Evolutionary conservation across 176 grass and related monocot species (phyloP).

Genomic region (Oryza australiensis): DNA sequence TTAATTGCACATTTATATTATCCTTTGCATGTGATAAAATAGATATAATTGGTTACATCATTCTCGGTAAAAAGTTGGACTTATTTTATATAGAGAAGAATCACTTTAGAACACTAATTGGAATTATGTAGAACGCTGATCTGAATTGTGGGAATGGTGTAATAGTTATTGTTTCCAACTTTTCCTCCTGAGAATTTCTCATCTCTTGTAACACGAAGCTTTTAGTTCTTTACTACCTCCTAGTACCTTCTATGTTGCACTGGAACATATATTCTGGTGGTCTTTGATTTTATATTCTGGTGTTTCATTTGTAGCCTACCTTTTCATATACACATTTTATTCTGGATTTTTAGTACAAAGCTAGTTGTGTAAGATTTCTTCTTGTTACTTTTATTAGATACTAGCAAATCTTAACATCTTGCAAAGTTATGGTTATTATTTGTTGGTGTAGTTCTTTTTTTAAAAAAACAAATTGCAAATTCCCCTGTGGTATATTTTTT

Average conservation of each 20-base stretch:
- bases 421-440: neutral
- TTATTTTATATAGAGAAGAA: too few species aligned
- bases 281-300: neutral
- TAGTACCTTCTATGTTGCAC: neutral
- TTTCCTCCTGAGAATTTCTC: neutral
- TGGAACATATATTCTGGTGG: neutral
- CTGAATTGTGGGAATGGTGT: neutral
- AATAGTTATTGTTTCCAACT: neutral
- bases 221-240: neutral
- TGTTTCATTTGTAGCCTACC: neutral
- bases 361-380: neutral
- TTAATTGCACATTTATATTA: too few species aligned
- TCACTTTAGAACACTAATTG: neutral
- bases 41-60: too few species aligned
- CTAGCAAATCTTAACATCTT: neutral
- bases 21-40: too few species aligned
- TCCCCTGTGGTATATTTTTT: neutral
- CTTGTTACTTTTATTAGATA: conserved; percentile 2
- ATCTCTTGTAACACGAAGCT: neutral
- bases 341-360: neutral
- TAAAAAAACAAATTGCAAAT: neutral
- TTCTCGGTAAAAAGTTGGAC: too few species aligned
- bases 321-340: neutral
- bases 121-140: neutral
- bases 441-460: neutral